Evolutionary conservation across 1,284 basidiomycete genomes (phyloP), one percentile per base, ranked within the genome.

Genomic region (Exobasidium rhododendri): DNA sequence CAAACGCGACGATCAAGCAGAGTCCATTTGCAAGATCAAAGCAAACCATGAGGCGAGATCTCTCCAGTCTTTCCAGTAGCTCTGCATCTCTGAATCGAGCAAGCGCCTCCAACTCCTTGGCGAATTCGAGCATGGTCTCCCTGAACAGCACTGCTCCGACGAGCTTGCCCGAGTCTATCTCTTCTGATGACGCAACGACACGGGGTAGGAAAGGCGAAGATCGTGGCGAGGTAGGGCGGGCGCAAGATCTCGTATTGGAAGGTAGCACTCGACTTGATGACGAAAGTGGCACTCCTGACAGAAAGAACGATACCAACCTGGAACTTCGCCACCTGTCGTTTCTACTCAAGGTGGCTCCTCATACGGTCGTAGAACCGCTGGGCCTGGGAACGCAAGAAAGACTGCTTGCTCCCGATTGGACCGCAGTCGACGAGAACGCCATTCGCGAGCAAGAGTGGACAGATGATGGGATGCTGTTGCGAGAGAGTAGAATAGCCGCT

Each of bases 331-430:
- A 79, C 46, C 63, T 78, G 31, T 63, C 69, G 1, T 73, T 78
- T 51, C 51, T 77, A 17, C 61, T 79, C 30, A 68, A 72, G 32
- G 59, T 78, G 2, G 66, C 72, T 0, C 78, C 78, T 20, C 71
- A 74, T 44, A 67, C 70, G 0, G 66, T 77, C 22, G 72, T 79
- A 24, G 77, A 79, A 59, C 75, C 78, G 1, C 63, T 78, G 46
- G 78, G 78, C 3, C 68, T 73, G 45, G 71, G 75, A 5, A 64
- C 75, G n/a, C 64, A 69, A 22, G 76, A 77, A 56, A 66, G 75
- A 1, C 61, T 78, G 46, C 62, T 78, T 1, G 69, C 66, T 3
- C 69, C 77, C 1, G 77, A 77, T 14, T 68, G 63, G 62, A 58
- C 58, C 14, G 62, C 55, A 22, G 46, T 26, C 46, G 29, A 26